Base-by-base conservation (phyloP, 805 yeast genomes). In the Jamesozyma piceae region DNA sequence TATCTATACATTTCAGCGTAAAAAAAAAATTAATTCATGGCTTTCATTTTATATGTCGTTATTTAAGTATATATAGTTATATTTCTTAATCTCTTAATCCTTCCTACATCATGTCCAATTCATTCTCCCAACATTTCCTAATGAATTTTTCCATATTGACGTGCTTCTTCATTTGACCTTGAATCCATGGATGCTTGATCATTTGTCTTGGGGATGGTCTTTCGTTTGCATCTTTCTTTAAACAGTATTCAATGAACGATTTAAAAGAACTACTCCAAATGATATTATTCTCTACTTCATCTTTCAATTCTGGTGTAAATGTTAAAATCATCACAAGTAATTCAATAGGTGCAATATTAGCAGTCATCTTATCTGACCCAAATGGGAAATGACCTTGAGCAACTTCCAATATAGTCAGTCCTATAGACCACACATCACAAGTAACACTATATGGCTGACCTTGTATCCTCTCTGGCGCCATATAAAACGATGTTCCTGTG, bases 391-490 rank as follows among this genome's bases (percentile, higher is more conserved):
- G 69, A n/a, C 95, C 95, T 56, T 77, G 79, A 3, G 97, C 96
- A 22, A 90, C 96, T 58, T 92, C 98, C 55, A 92, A 67, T 37
- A 92, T 66, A 2, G 97, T 89, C 44, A 92, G 69, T 0, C 98
- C 98, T 27, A 92, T 65, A 1, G 97, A 88, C 98, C 98, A 92
- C 14, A 92, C 90, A 60, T 92, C 98, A 54, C 94, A 81, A 3
- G 95, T 85, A 3, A 90, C 96, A 10, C 95, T 82, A 58, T 92
- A 92, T 1, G 96, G 92, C 57, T 87, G 90, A 24, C 96, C 97
- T 67, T 85, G 85, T 40, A 92, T 90, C 53, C 98, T 73, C 63
- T 92, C 98, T 0, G 98, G 98, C 0, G 98, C 97, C 98, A 92
- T 92, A 63, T 92, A 92, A 60, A 86, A 90, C 10, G 95, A 89